Evolutionary conservation across 805 yeast species (phyloP), one percentile per base, ranked within the genome.

Genomic region (Candida orba): DNA sequence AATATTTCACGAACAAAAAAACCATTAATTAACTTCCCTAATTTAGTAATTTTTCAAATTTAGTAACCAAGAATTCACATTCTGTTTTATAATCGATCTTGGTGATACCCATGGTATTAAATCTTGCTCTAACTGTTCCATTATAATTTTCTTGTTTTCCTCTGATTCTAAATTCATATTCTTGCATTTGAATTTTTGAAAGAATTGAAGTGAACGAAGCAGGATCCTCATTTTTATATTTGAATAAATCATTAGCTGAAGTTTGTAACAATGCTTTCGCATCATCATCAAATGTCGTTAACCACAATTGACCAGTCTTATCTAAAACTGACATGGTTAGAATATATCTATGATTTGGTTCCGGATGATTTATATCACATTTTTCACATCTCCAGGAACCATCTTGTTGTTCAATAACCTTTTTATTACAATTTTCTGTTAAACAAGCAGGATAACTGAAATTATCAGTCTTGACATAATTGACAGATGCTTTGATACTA

Each of bases 381-480:
- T 83, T 84, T 61, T 90, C 98, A 70, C 99, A 93, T 63, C 95
- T 78, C 95, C 95, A 90, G 15, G 81, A 70, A 13, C 84, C 87
- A 57, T 78, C 82, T 29, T 77, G 71, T 43, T 75, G 81, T 57
- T 86, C 86, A 36, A 84, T 67, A 27, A 89, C 87, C 65, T 93
- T 93, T 59, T 89, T 81, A 60, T 81, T 81, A 69, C 99, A 93
- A 34, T 75, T 79, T 37, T 78, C 82, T 38, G 75, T 69, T 31
- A 74, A 68, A 66, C 99, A 93, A 8, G 98, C 93, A 14, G 98
- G 95, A 62, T 93, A 93, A 38, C 86, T 78, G 61, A 90, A 79
- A 53, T 75, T 83, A 49, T 87, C 95, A 17, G 82, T 75, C 62
- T 79, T 81, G 42, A 89, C 67, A 55, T 71, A 84, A 43, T 79